Base-by-base conservation (phyloP, 805 yeast genomes). In the Pichia cephalocereana region DNA sequence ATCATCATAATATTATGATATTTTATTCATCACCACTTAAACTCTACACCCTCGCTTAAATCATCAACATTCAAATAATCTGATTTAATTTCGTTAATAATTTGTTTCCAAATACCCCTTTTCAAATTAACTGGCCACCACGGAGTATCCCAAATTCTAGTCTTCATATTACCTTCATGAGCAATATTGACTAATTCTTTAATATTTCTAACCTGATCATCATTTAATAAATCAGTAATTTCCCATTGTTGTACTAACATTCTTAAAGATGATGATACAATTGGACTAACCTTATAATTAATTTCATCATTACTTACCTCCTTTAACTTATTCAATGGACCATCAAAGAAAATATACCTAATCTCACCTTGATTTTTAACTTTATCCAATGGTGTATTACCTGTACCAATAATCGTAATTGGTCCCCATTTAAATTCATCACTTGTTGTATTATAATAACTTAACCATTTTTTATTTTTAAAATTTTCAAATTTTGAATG, bases 111-210 rank as follows among this genome's bases (percentile, higher is more conserved):
- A 38, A 80, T 71, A 4, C 59, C 58, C 42, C 74, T 60, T 49
- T 77, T 70, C 30, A 67, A 60, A 14, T 56, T 51, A 2, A 61
- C 59, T 5, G 90, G 89, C 88, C 88, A 83, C 45, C 69, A 69
- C 1, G 86, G 81, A 9, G 79, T 80, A 18, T 82, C 89, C 90
- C 90, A 84, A 31, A 83, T 67, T 48, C 91, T 67, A 0, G 86
- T 76, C 53, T 72, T 70, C 39, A 83, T 56, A 12, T 78, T 77
- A 44, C 65, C 50, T 3, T 62, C 57, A 54, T 82, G 86, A 2
- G 86, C 82, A 15, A 49, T 45, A 10, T 64, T 63, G 19, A 77
- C 61, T 28, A 53, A 54, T 5, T 49, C 36, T 23, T 53, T 52
- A 26, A 76, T 52, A 11, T 31, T 54, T 1, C 40, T 48, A 40